Conservation (phyloP, 352 stramenopile genomes). For the Pythium biforme region DNA sequence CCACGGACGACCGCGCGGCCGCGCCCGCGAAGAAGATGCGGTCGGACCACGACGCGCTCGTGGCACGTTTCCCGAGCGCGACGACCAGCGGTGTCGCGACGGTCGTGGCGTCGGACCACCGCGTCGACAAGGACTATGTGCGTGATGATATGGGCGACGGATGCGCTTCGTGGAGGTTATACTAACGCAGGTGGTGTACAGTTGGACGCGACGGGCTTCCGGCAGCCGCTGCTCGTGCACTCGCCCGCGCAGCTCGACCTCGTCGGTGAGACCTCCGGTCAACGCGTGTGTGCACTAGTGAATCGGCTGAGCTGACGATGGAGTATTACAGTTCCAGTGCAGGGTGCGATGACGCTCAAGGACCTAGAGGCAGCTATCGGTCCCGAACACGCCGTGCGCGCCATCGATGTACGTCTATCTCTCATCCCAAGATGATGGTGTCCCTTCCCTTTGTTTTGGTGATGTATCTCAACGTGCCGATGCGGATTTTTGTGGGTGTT, state of each 20-base stretch:
- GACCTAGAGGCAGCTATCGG: conserved; percentile 32
- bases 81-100: conserved; percentile 14
- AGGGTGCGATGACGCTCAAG: conserved; percentile 18
- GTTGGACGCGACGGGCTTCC: conserved; percentile 31
- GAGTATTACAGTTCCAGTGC: conserved; percentile 11
- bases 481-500: not conserved
- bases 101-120: not conserved
- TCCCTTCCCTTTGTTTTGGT: no score
- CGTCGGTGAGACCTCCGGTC: conserved; percentile 15
- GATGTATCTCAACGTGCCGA: not conserved
- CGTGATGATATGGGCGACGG: not conserved
- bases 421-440: no score
- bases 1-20: not conserved
- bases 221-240: conserved; percentile 23
- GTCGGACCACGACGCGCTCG: conserved; percentile 1
- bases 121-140: conserved; percentile 26
- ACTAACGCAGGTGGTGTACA: no score
- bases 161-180: not conserved
- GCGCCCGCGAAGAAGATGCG: not conserved
- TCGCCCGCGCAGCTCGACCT: conserved; percentile 30
- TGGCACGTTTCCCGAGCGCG: conserved; percentile 13
- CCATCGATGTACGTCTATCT: conserved; percentile 37
- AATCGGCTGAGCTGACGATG: no score
- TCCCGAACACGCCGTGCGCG: conserved; percentile 28
- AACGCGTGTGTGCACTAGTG: no score